A percentile compares a stretch with the other conserved stretches of the same genome.
Evolutionary conservation across 106 monocot species (phyloP).

Genomic region (Dioscorea dumetorum): DNA sequence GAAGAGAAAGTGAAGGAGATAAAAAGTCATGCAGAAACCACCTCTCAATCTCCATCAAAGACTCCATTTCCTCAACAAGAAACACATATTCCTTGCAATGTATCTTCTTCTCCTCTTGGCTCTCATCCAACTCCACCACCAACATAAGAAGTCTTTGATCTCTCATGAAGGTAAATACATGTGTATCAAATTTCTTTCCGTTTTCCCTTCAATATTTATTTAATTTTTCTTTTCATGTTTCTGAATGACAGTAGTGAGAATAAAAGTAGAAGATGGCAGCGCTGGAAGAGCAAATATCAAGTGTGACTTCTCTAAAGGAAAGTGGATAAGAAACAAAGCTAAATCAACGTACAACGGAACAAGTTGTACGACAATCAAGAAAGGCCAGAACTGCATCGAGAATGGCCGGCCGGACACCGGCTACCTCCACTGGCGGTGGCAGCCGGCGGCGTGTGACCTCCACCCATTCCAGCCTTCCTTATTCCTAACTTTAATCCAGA

Average conservation of each 20-base stretch:
- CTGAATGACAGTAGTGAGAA: neutral
- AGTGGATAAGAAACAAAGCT: constrained; percentile 34
- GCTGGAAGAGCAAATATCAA: no score
- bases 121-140: constrained; percentile 45
- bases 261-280: neutral
- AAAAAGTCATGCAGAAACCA: no score
- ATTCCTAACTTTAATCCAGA: constrained; percentile 36
- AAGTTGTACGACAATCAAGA: constrained; percentile 62
- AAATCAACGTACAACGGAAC: constrained; percentile 50
- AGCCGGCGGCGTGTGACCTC: constrained; percentile 38
- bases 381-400: constrained; percentile 74
- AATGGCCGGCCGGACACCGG: constrained; percentile 77
- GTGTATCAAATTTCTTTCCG: neutral
- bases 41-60: neutral
- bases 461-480: constrained; percentile 34
- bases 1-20: no score
- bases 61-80: constrained; percentile 11
- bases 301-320: constrained; percentile 58
- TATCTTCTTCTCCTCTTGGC: constrained; percentile 37
- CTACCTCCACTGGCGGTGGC: constrained; percentile 73
- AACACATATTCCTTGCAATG: constrained; percentile 13
- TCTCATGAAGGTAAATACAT: no score
- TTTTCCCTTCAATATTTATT: neutral
- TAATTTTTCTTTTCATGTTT: no score
- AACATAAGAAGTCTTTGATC: neutral